A percentile compares a stretch with the other conserved stretches of the same genome.
Conservation (phyloP, 2,329 filamentous ascomycete genomes). For the Torrubiella hemipterigena region DNA sequence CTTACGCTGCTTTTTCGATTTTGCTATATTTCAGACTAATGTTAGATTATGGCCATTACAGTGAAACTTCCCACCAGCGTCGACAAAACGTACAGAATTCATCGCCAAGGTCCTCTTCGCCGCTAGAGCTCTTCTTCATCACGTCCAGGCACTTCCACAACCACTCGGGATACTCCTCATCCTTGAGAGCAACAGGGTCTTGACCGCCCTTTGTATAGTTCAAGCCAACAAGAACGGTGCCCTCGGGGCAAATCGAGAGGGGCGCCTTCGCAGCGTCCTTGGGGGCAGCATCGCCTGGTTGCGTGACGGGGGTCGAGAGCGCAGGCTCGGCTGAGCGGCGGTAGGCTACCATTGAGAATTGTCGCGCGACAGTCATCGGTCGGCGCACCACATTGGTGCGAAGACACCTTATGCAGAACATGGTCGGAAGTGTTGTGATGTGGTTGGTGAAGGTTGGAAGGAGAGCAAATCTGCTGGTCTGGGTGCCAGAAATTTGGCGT, state of each 20-base stretch:
- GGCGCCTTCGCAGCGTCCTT: slow-evolving; percentile 15
- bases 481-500: slow-evolving; percentile 14
- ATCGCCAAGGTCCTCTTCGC: slow-evolving; percentile 50
- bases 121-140: slow-evolving; percentile 39
- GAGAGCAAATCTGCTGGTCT: slow-evolving; percentile 9
- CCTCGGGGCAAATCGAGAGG: slow-evolving; percentile 47
- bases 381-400: slow-evolving; percentile 24
- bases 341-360: slow-evolving; percentile 27
- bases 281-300: slow-evolving; percentile 17
- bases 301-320: slow-evolving; percentile 22
- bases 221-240: slow-evolving; percentile 59
- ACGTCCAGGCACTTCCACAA: slow-evolving; percentile 61
- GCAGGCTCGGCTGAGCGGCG: slow-evolving; percentile 23
- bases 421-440: slow-evolving; percentile 16
- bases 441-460: slow-evolving; percentile 11
- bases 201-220: slow-evolving; percentile 65
- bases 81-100: slow-evolving; percentile 57
- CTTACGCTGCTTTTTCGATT: slow-evolving; percentile 72
- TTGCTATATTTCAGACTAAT: slow-evolving; percentile 39
- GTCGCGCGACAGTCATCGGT: slow-evolving; percentile 18
- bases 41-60: neutral
- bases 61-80: neutral
- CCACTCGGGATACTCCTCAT: slow-evolving; percentile 71
- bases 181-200: slow-evolving; percentile 62
- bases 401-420: slow-evolving; percentile 37